Evolutionary conservation across 805 yeast genomes (phyloP).

Genomic region (Hanseniaspora taiwanica): DNA sequence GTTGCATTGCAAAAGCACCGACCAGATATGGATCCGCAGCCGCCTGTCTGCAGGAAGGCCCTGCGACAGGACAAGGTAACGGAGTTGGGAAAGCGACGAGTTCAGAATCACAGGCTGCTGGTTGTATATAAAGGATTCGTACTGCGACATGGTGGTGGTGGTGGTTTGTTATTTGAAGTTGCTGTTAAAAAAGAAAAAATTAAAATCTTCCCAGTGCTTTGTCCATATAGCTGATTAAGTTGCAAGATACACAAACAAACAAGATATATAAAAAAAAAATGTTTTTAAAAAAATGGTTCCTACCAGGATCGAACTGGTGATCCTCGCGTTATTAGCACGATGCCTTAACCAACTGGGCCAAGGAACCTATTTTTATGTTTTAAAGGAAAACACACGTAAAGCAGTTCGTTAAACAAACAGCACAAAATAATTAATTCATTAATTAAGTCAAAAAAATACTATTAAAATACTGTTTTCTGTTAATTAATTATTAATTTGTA

Average conservation of each 20-base stretch:
- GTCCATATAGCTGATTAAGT: too few relatives aligned
- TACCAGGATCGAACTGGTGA: conserved; percentile 27
- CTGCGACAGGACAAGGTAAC: conserved; percentile 13
- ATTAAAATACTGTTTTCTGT: too few relatives aligned
- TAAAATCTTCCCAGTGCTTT: too few relatives aligned
- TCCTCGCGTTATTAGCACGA: conserved; percentile 27
- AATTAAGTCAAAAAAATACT: too few relatives aligned
- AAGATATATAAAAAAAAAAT: background rate
- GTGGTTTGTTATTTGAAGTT: background rate
- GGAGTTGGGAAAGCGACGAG: conserved; percentile 10
- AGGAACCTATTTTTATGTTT: conserved; percentile 16
- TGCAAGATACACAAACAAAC: background rate
- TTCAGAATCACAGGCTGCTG: conserved; percentile 11
- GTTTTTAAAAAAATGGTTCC: conserved; percentile 17
- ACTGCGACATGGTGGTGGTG: background rate
- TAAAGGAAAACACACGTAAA: background rate
- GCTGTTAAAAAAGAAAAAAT: background rate
- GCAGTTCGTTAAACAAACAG: background rate
- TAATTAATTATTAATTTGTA: too few relatives aligned
- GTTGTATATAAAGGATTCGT: background rate
- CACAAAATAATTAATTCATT: too few relatives aligned
- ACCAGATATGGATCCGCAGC: conserved; percentile 61
- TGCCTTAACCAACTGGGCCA: conserved; percentile 28
- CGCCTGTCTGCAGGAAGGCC: conserved; percentile 11
- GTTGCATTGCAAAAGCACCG: conserved; percentile 53